Evolutionary conservation across 495 filamentous ascomycete genomes (phyloP).

Genomic region (Viridothelium virens): DNA sequence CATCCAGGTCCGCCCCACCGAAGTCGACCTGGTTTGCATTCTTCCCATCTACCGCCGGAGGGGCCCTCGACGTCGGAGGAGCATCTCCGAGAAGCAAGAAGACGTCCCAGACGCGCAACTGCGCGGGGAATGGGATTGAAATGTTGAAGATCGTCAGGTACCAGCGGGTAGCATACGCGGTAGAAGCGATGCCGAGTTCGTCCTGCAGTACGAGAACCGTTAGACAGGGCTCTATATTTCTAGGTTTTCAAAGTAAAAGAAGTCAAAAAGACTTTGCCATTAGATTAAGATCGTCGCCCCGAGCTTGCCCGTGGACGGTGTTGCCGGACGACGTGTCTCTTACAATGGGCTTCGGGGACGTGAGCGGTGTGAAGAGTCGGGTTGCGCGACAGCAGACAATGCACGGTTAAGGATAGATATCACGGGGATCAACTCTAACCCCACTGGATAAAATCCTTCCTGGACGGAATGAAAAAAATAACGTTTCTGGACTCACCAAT

Average conservation of each 20-base stretch:
- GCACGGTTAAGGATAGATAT: background rate
- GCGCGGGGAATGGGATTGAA: constrained; percentile 89
- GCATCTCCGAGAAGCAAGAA: constrained; percentile 93
- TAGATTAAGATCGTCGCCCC: constrained; percentile 6
- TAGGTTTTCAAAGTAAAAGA: background rate
- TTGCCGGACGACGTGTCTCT: background rate
- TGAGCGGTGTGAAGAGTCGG: background rate
- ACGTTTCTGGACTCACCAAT: constrained; percentile 50
- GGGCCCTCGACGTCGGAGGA: constrained; percentile 11
- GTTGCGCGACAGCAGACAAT: background rate
- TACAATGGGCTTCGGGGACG: background rate
- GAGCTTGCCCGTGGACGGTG: constrained; percentile 1
- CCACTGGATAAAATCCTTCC: no score
- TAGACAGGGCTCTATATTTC: background rate
- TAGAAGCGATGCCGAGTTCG: constrained; percentile 74
- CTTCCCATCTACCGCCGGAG: background rate
- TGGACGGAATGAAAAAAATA: background rate
- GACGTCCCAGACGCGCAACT: constrained; percentile 97
- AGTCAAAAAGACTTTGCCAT: background rate
- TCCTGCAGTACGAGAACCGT: constrained; percentile 41
- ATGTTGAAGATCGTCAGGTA: constrained; percentile 98
- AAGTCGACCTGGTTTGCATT: constrained; percentile 38
- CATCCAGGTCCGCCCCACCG: constrained; percentile 60
- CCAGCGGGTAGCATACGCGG: constrained; percentile 91
- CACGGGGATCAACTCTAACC: background rate